These are phyloP conservation scores for Alnus glutinosa DNA, from an alignment of 306 rosid species.

Conservation along the genomic window DNA sequence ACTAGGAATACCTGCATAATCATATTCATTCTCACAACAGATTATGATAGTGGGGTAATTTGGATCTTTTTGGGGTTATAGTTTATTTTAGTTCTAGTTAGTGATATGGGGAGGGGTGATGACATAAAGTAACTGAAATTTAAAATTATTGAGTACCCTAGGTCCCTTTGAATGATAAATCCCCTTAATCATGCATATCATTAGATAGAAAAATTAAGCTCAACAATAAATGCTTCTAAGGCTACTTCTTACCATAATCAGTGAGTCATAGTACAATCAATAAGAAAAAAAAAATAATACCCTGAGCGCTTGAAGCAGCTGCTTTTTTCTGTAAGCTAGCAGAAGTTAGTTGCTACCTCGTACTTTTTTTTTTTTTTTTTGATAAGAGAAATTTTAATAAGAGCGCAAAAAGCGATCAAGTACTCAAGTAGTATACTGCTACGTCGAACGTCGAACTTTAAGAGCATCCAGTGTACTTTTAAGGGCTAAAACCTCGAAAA, in stretches of 20 bases:
- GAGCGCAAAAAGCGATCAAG: too few species aligned
- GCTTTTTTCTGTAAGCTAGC: neutral
- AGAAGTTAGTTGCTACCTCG: neutral
- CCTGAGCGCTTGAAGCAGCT: neutral
- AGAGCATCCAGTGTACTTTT: neutral
- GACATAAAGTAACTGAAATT: too few species aligned
- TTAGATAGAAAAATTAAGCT: neutral
- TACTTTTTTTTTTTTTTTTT: too few species aligned
- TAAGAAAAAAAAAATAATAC: neutral
- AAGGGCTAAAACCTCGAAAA: constrained; percentile 5
- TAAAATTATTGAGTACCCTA: too few species aligned
- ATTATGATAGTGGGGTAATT: neutral
- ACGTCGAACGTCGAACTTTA: neutral
- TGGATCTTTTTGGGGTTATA: too few species aligned
- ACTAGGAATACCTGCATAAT: too few species aligned
- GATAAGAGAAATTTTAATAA: too few species aligned
- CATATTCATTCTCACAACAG: neutral
- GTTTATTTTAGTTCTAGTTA: too few species aligned
- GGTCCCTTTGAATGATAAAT: neutral
- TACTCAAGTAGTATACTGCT: too few species aligned
- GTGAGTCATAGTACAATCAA: neutral
- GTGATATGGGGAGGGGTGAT: too few species aligned
- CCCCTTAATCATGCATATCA: too few species aligned
- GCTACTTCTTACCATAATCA: neutral
- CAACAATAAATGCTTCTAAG: neutral